Evolutionary conservation across 257 asterid species (phyloP), one percentile per base, ranked within the genome.

Genomic region (Fraxinus quadrangulata): DNA sequence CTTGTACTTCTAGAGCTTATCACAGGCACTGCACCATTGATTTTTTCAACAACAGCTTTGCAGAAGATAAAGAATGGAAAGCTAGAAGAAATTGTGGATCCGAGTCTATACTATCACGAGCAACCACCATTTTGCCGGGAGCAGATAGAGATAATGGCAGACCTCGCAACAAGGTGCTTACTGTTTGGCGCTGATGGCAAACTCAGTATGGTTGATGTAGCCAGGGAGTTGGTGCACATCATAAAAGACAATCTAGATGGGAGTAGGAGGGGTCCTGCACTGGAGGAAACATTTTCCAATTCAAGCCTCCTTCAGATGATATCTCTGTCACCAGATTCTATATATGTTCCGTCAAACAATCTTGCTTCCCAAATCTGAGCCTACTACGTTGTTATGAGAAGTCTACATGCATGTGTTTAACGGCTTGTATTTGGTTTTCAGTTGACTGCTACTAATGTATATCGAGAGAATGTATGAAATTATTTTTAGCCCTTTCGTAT

Each of bases 231-330:
- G 82, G 37, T 79, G 26, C 90, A 91, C 73, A 65, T 89, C n/a
- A 79, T 81, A 1, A 84, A 73, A 49, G 86, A 81, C 1, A 82
- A 79, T 34, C 74, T 79, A 11, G 88, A 84, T 36, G 89, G 91
- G 47, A 75, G 87, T 42, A 71, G 86, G 67, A 81, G 89, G 42
- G 87, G 86, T 4, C 84, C 92, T 37, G 85, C 81, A 2, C 83
- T 89, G 76, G 94, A 88, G 85, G 95, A 89, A 71, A 91, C 95
- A 2, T 91, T 89, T 78, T 91, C 97, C 6, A 91, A 91, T 80
- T 89, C 96, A 5, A 91, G 96, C 78, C 90, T 91, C 16, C 96
- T 91, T 30, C 94, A 91, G 71, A 91, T 91, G 97, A 88, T 89
- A 83, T 91, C 97, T 0, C 88, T 89, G 93, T 91, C 95, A 6